Percentiles rank a stretch among this genome's conserved stretches.
Evolutionary conservation across 768 basidiomycete species (phyloP).

Genomic region (Tremella fuciformis): DNA sequence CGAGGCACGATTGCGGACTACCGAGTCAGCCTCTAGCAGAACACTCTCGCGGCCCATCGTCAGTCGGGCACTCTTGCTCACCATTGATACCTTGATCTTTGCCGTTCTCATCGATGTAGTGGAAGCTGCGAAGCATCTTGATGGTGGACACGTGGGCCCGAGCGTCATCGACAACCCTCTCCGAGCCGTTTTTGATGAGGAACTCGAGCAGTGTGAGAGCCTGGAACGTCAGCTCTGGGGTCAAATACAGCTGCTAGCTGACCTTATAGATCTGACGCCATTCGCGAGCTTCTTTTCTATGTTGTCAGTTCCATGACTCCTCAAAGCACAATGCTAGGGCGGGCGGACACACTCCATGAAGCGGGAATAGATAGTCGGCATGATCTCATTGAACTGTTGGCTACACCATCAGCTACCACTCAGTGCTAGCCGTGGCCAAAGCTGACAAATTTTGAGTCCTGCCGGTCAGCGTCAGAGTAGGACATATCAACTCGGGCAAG

Average conservation of each 20-base stretch:
- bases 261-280: conserved; percentile 99
- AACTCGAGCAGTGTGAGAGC: conserved; percentile 92
- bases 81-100: conserved; percentile 98
- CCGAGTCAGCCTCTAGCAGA: not conserved
- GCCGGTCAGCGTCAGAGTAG: conserved; percentile 25
- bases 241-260: conserved; percentile 22
- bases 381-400: conserved; percentile 98
- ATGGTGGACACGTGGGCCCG: conserved; percentile 89
- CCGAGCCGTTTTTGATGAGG: conserved; percentile 92
- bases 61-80: conserved; percentile 47
- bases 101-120: conserved; percentile 97
- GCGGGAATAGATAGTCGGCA: conserved; percentile 85
- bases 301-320: conserved; percentile 9
- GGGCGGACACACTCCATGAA: conserved; percentile 42
- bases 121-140: conserved; percentile 96
- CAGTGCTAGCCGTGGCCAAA: not conserved
- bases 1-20: conserved; percentile 90
- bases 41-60: not conserved
- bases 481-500: conserved; percentile 19
- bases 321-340: conserved; percentile 35
- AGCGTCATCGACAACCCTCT: conserved; percentile 96
- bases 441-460: conserved; percentile 94
- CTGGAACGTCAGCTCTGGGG: conserved; percentile 53
- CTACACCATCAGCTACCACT: conserved; percentile 53
- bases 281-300: conserved; percentile 91